Evolutionary conservation across 176 grass and related monocot species (phyloP).

Genomic region (Typha latifolia): DNA sequence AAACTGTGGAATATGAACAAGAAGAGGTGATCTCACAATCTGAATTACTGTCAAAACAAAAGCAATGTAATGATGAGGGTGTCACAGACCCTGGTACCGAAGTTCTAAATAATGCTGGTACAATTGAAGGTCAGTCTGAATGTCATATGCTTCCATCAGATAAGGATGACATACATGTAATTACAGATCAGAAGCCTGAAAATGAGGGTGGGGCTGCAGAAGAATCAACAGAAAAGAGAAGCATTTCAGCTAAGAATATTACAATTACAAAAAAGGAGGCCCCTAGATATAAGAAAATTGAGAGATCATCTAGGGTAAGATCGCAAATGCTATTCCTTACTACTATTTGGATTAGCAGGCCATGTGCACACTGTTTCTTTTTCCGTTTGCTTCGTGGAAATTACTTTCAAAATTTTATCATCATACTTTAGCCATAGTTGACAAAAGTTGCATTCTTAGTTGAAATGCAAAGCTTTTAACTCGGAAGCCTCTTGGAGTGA

Average conservation of each 20-base stretch:
- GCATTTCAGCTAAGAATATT: constrained; percentile 1
- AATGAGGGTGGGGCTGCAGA: not conserved
- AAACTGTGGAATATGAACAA: constrained; percentile 4
- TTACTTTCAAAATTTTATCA: not conserved
- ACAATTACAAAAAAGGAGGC: not conserved
- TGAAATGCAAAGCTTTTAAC: no score
- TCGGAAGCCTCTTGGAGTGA: no score
- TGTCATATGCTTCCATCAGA: not conserved
- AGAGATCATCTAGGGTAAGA: constrained; percentile 11
- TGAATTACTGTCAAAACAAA: not conserved
- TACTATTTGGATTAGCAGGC: not conserved
- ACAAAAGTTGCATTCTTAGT: no score
- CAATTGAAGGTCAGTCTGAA: not conserved
- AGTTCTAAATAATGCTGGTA: constrained; percentile 8
- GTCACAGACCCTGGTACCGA: not conserved
- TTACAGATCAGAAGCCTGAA: not conserved
- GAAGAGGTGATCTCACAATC: not conserved
- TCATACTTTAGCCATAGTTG: no score
- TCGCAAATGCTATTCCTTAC: not conserved
- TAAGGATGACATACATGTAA: not conserved
- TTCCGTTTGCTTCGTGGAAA: not conserved
- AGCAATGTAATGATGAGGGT: not conserved
- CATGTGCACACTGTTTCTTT: not conserved
- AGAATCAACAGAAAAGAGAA: constrained; percentile 3
- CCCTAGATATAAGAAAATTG: constrained; percentile 3